Base-by-base conservation (phyloP, 768 basidiomycete species). In the Podaxis carcinomalis region DNA sequence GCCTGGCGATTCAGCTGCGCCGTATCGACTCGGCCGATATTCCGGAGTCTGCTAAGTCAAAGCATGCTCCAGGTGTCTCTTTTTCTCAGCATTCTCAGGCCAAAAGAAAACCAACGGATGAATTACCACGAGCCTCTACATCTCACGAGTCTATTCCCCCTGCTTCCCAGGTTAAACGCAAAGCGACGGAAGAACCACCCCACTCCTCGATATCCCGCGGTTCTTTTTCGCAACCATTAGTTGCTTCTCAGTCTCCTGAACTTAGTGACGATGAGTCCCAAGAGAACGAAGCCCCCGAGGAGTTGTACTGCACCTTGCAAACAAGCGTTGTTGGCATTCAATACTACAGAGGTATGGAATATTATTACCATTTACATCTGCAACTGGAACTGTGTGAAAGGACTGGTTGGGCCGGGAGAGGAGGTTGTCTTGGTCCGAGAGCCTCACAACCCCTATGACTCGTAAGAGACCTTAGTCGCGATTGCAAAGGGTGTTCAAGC, bases 311-410 rank as follows among this genome's bases (percentile, higher is more conserved):
- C 46, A 77, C 73, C 13, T 54, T 86, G 67, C 70, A 71, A 2
- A 81, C 88, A 0, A 86, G 81, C 51, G 83, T 93, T 9, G 93
- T 95, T 0, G 93, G 93, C 0, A 77, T 95, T 13, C 91, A 92
- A 68, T 93, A 95, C 67, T 95, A 95, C 68, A 77, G 77, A 68
- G 89, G 89, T 84, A 36, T 0, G 71, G 64, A 3, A 44, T 27
- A 28, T 35, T 14, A 32, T 11, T 27, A n/a, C 5, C 44, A 56
- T 64, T 19, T 32, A 3, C 67, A 19, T 27, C 50, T 62, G 52
- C 21, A 50, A 64, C 39, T 56, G 28, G 68, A 59, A 7, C 39
- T 49, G 19, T 51, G 21, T n/a, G 37, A n/a, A 59, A 86, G 93
- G 92, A 32, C 67, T 95, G 57, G 93, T 94, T 39, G 91, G 87